phyloP scores from a whole-genome alignment of 2,329 filamentous ascomycete genomes.

The Pochonia chlamydosporia region DNA sequence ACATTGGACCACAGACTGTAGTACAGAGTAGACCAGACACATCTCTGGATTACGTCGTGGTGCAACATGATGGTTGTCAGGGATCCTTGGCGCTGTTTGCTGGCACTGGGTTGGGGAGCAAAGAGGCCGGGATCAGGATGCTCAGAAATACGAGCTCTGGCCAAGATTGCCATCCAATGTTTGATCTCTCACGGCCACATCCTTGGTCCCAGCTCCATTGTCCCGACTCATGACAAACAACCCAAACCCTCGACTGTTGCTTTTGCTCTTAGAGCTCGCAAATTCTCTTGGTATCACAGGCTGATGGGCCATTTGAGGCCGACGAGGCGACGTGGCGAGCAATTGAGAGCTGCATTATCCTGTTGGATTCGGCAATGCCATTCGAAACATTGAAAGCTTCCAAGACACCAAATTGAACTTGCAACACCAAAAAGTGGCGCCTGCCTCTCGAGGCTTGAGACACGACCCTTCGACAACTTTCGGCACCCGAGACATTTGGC shows the following conservation, averaged over 20 bases:
- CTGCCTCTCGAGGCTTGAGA: neutral
- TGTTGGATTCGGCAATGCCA: neutral
- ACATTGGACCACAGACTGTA: no score
- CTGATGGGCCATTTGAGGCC: neutral
- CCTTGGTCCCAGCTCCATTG: neutral
- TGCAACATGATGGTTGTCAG: no score
- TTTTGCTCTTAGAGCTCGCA: neutral
- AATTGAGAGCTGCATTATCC: neutral
- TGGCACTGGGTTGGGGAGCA: no score
- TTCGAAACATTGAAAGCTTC: no score
- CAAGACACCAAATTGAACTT: no score
- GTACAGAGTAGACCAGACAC: no score
- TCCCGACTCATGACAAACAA: no score
- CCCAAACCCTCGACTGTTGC: no score
- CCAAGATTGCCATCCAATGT: neutral
- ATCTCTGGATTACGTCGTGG: no score
- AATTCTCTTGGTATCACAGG: neutral
- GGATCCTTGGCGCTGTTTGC: no score
- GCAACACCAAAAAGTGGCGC: no score
- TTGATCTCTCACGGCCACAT: neutral
- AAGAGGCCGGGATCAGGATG: neutral
- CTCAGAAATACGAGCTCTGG: neutral
- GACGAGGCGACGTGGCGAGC: neutral
- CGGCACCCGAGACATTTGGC: constrained; percentile 1
- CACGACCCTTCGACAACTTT: neutral